Percentiles rank a stretch among this genome's conserved stretches.
These are phyloP conservation scores for Plasmodium fragile DNA, from an alignment of 169 alveolate genomes.

Conservation along the genomic window DNA sequence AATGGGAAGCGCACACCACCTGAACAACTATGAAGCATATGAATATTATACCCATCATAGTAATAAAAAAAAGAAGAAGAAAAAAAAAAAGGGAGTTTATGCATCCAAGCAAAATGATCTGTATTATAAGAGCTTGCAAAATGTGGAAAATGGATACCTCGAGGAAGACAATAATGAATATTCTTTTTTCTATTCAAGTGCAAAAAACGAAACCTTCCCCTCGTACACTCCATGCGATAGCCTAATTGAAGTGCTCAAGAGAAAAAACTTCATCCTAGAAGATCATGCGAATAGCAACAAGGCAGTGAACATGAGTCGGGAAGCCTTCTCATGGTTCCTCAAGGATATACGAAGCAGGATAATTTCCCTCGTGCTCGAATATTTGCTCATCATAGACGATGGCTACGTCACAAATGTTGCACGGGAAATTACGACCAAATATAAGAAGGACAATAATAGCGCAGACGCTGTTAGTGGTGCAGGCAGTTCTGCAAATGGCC, in stretches of 20 bases:
- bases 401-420: slow-evolving; percentile 79
- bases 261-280: slow-evolving; percentile 46
- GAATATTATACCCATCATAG: slow-evolving; percentile 1
- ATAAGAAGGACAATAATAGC: slow-evolving; percentile 11
- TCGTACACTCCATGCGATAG: slow-evolving; percentile 39
- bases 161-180: slow-evolving; percentile 62
- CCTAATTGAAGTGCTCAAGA: slow-evolving; percentile 43
- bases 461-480: neutral
- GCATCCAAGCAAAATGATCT: slow-evolving; percentile 71
- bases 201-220: slow-evolving; percentile 14
- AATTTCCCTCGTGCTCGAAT: slow-evolving; percentile 83
- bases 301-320: slow-evolving; percentile 84
- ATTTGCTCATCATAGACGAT: slow-evolving; percentile 78
- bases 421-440: slow-evolving; percentile 10
- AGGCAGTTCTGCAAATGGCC: neutral
- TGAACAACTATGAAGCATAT: neutral
- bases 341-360: slow-evolving; percentile 86
- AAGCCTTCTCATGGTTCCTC: slow-evolving; percentile 88
- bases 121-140: slow-evolving; percentile 47
- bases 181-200: slow-evolving; percentile 42
- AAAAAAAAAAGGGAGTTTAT: slow-evolving; percentile 53
- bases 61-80: neutral
- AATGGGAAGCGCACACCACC: neutral
- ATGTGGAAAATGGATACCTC: slow-evolving; percentile 49
- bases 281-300: slow-evolving; percentile 68